These are phyloP conservation scores for Russula abietina DNA, from an alignment of 768 basidiomycete species.

Conservation along the genomic window DNA sequence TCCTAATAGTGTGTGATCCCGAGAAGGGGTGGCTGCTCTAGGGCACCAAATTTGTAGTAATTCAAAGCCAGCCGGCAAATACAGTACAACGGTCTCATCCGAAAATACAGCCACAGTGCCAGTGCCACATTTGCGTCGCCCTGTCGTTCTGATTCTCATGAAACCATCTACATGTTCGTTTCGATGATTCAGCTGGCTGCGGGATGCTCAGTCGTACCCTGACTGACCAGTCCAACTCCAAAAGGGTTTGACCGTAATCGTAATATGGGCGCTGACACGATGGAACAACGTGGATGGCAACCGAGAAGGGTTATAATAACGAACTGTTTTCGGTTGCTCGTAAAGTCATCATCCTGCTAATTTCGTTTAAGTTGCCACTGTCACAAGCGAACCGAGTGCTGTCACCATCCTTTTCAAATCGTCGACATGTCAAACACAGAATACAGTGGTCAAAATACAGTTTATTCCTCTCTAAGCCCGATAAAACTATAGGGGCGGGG, in stretches of 20 bases:
- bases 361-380: slow-evolving; percentile 5
- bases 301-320: slow-evolving; percentile 9
- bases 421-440: neutral
- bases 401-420: neutral
- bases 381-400: neutral
- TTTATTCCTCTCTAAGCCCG: neutral
- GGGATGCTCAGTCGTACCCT: neutral
- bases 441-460: neutral
- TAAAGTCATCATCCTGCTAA: slow-evolving; percentile 1
- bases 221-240: neutral
- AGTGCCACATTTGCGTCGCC: too few relatives aligned
- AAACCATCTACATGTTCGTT: slow-evolving; percentile 8
- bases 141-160: slow-evolving; percentile 11
- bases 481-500: neutral
- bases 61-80: slow-evolving; percentile 12
- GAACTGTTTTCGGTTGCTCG: slow-evolving; percentile 11
- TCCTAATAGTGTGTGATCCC: neutral
- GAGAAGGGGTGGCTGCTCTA: neutral
- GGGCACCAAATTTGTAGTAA: slow-evolving; percentile 4
- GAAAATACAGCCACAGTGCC: too few relatives aligned
- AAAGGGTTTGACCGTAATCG: neutral
- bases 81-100: too few relatives aligned
- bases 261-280: slow-evolving; percentile 14
- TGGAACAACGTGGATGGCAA: slow-evolving; percentile 12
- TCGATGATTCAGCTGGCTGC: neutral